Base-by-base conservation (phyloP, 148 eudicot genomes). In the Heliosperma pusillum region DNA sequence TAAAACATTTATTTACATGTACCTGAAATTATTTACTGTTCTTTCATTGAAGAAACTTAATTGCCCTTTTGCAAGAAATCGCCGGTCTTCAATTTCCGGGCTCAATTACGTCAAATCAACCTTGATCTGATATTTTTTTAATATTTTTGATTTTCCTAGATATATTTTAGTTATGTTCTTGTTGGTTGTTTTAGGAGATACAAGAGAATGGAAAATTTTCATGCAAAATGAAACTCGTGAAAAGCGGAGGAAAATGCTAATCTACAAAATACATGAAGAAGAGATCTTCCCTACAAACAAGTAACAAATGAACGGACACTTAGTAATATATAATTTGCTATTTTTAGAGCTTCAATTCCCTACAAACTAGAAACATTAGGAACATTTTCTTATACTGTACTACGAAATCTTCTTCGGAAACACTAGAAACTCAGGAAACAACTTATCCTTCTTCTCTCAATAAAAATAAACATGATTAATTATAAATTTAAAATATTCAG, bases 171-270 rank as follows among this genome's bases (percentile, higher is more conserved):
- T 27, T 45, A 10, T 53, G 40, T 63, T 47, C 26, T 33, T 75
- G 60, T 74, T 36, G 66, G 22, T 75, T 30, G 65, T 47, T n/a
- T n/a, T n/a, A 74, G 33, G 29, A 3, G 16, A 58, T 10, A 47
- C 40, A 22, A 44, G 24, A 71, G 67, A 78, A 72, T 7, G 45
- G 67, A 58, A 71, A 80, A 19, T 70, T 36, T 47, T 36, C 47
- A 53, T 71, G 76, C 73, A 65, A 80, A 59, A 71, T 80, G 56
- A 36, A 74, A 73, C 10, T 59, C 77, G 70, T 6, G 30, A 73
- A 81, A 73, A 56, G 20, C 58, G 80, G 80, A 77, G 75, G 71
- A 69, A 73, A 60, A 69, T 81, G 42, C 74, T 81, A 77, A 73
- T 73, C 70, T 60, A 70, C 33, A 75, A 75, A 63, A 72, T 42